Evolutionary conservation across 495 filamentous ascomycete genomes (phyloP).

Genomic region (Xylaria sp.): DNA sequence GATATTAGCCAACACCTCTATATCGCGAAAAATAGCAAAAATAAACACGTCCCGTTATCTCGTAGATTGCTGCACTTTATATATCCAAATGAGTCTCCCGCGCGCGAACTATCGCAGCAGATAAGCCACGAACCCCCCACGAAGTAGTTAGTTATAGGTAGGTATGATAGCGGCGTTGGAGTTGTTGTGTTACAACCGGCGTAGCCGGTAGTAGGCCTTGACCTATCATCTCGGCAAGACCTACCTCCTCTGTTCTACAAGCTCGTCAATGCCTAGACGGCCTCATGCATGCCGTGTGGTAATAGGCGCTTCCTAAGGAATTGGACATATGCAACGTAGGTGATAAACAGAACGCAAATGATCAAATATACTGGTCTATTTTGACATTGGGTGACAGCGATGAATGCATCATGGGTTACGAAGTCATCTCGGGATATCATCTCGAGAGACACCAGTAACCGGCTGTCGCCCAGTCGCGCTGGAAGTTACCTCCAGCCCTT

Average conservation of each 20-base stretch:
- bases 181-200: neutral
- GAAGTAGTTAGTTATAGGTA: neutral
- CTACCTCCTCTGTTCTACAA: neutral
- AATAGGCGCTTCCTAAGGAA: neutral
- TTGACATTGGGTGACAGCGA: neutral
- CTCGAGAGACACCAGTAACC: neutral
- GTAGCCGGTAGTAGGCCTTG: neutral
- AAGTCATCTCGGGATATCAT: neutral
- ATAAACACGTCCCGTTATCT: constrained; percentile 2
- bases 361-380: constrained; percentile 13
- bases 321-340: neutral
- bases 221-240: neutral
- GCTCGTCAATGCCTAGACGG: neutral
- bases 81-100: constrained; percentile 9
- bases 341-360: neutral
- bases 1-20: neutral
- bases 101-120: neutral
- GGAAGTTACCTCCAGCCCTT: constrained; percentile 1
- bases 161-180: neutral
- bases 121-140: constrained; percentile 11
- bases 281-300: neutral
- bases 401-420: neutral
- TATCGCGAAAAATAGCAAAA: neutral
- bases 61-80: constrained; percentile 2
- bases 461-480: neutral